Conservation (phyloP, 2,329 filamentous ascomycete genomes). For the Aspergillus persii region DNA sequence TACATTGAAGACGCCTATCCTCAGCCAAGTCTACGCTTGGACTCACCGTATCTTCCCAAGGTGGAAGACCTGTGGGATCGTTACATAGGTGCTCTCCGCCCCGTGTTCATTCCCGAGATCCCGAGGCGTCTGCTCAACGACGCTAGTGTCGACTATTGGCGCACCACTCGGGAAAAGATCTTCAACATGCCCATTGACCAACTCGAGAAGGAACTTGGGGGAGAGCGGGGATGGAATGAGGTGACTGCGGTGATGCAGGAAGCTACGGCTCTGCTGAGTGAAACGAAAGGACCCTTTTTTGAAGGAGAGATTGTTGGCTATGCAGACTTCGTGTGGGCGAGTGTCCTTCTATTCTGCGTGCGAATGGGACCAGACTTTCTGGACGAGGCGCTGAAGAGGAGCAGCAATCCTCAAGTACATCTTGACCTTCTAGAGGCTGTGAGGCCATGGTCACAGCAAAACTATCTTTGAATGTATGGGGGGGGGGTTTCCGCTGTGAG, state of each 20-base stretch:
- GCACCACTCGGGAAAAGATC: constrained; percentile 48
- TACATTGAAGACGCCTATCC: background rate
- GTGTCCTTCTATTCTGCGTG: constrained; percentile 47
- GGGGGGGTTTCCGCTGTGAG: too few species aligned
- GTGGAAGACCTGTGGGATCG: background rate
- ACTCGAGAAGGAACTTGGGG: background rate
- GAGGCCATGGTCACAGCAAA: background rate
- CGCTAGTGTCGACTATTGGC: constrained; percentile 55
- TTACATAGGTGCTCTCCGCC: constrained; percentile 32
- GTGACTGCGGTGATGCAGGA: background rate
- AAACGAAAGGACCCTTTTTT: constrained; percentile 59
- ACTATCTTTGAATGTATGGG: background rate
- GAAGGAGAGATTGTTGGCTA: constrained; percentile 56
- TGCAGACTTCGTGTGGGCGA: constrained; percentile 58
- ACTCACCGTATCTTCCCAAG: background rate
- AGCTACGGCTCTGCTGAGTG: constrained; percentile 30
- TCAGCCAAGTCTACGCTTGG: background rate
- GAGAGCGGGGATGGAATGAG: background rate
- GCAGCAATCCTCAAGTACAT: constrained; percentile 17
- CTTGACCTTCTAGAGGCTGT: constrained; percentile 13
- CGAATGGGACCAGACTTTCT: constrained; percentile 40
- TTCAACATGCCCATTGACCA: background rate
- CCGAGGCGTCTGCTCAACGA: constrained; percentile 53
- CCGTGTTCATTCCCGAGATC: constrained; percentile 50
- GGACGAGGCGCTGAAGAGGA: constrained; percentile 34